Evolutionary conservation across 73 alveolate species (phyloP).

Genomic region (Paramecium pentaurelia): DNA sequence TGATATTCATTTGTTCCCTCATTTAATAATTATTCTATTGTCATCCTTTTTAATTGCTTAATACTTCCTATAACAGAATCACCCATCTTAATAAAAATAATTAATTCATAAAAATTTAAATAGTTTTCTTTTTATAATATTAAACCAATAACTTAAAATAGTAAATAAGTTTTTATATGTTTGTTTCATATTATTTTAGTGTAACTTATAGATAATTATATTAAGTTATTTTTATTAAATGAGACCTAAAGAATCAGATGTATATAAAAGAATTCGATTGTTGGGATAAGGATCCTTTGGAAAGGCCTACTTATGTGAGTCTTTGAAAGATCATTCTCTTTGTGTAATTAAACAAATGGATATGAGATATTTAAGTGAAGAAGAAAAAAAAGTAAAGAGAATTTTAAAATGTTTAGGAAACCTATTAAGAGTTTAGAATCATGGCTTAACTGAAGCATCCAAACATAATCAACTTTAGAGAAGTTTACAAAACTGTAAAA

Average conservation of each 20-base stretch:
- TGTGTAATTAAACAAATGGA: constrained; percentile 78
- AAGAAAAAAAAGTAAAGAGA: constrained; percentile 65
- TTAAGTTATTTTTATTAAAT: neutral
- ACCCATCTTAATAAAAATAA: no score
- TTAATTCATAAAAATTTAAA: neutral
- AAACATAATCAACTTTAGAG: constrained; percentile 84
- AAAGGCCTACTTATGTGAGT: constrained; percentile 64
- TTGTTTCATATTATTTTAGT: neutral
- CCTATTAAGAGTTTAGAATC: constrained; percentile 72
- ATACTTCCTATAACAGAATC: no score
- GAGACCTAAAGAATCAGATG: constrained; percentile 44
- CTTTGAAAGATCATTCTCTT: neutral
- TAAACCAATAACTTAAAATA: neutral
- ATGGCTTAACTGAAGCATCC: constrained; percentile 80
- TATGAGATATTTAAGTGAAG: constrained; percentile 66
- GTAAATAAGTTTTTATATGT: neutral
- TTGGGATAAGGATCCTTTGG: constrained; percentile 79
- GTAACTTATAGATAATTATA: neutral
- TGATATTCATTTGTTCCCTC: no score
- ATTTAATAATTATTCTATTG: no score
- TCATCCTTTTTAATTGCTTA: no score
- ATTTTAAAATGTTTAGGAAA: neutral
- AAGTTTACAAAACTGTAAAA: constrained; percentile 76
- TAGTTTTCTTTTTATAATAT: neutral
- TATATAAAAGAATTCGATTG: constrained; percentile 52